Percentiles rank a stretch among this genome's conserved stretches.
These are phyloP conservation scores for Ogataea saltuana DNA, from an alignment of 805 yeast genomes.

Conservation along the genomic window DNA sequence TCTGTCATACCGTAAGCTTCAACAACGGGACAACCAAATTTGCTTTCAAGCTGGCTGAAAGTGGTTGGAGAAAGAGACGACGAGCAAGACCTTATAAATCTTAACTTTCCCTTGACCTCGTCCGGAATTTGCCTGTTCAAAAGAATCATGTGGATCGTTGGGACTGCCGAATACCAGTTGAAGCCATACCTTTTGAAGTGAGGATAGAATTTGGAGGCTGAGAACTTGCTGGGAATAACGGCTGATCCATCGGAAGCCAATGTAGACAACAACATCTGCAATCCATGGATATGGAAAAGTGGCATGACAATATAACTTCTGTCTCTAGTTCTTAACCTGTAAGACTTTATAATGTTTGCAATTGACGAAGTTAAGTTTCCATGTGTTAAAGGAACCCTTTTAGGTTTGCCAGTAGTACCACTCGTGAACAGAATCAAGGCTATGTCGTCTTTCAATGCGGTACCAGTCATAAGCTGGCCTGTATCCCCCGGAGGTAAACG, in stretches of 20 bases:
- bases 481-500: conserved; percentile 16
- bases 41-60: conserved; percentile 54
- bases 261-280: conserved; percentile 65
- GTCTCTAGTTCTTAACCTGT: conserved; percentile 50
- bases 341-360: conserved; percentile 58
- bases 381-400: conserved; percentile 73
- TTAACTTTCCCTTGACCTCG: conserved; percentile 48
- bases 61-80: conserved; percentile 69
- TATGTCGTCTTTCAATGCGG: conserved; percentile 41
- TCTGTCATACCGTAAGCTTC: conserved; percentile 85
- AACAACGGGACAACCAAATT: conserved; percentile 64
- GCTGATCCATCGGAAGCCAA: conserved; percentile 59
- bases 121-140: conserved; percentile 53
- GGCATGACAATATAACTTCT: conserved; percentile 72
- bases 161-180: conserved; percentile 77
- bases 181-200: conserved; percentile 53
- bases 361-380: conserved; percentile 60
- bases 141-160: conserved; percentile 71
- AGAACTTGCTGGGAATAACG: conserved; percentile 62
- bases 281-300: conserved; percentile 74
- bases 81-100: conserved; percentile 74
- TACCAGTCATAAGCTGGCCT: conserved; percentile 13
- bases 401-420: conserved; percentile 77
- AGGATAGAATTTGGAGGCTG: conserved; percentile 61
- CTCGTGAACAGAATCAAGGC: conserved; percentile 72